Conservation (phyloP, 352 stramenopile genomes). For the Pythium pectinolyticum region DNA sequence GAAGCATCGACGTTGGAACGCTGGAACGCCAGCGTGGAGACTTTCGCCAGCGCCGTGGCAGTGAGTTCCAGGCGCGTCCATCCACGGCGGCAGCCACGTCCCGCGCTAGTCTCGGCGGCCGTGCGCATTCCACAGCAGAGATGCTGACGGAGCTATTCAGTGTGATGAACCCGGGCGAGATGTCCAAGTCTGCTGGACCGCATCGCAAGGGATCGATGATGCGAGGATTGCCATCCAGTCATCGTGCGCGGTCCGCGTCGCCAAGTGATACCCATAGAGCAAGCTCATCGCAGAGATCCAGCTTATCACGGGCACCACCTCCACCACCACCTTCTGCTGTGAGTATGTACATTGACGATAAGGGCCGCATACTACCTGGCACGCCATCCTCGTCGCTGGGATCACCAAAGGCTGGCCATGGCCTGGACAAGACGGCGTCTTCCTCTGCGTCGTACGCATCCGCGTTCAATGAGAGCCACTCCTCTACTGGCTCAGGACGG, state of each 20-base stretch:
- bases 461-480: constrained; percentile 14
- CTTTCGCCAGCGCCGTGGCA: constrained; percentile 17
- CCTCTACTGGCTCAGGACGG: constrained; percentile 6
- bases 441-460: constrained; percentile 20
- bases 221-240: constrained; percentile 5
- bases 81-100: constrained; percentile 7
- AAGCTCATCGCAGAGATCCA: background rate
- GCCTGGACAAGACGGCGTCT: constrained; percentile 27
- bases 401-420: constrained; percentile 5
- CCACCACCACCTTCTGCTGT: constrained; percentile 13
- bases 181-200: constrained; percentile 27
- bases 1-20: constrained; percentile 21
- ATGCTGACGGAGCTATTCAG: constrained; percentile 57
- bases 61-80: constrained; percentile 17
- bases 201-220: constrained; percentile 16
- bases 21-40: constrained; percentile 16
- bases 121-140: constrained; percentile 44
- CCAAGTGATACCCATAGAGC: constrained; percentile 11
- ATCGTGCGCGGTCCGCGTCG: constrained; percentile 10
- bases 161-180: constrained; percentile 71
- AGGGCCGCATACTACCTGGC: constrained; percentile 17
- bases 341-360: constrained; percentile 27
- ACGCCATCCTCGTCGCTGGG: constrained; percentile 12
- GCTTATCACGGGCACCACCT: background rate
- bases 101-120: constrained; percentile 20